These are phyloP conservation scores for Thelonectria olida DNA, from an alignment of 2,329 filamentous ascomycete genomes.

Conservation along the genomic window DNA sequence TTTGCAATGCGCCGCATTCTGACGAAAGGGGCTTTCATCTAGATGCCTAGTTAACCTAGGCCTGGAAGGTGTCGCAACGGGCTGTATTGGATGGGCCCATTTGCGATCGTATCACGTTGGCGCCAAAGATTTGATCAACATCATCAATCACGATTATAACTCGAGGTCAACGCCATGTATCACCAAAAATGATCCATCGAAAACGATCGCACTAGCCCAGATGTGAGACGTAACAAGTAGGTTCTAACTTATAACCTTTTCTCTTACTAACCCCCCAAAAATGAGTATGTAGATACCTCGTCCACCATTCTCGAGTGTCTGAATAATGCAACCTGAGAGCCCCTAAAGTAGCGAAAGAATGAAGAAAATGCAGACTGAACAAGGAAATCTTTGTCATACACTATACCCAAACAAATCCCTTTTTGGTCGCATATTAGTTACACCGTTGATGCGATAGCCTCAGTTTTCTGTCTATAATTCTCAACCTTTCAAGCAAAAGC, in stretches of 20 bases:
- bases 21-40: no score
- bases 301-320: slow-evolving; percentile 32
- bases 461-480: slow-evolving; percentile 47
- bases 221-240: neutral
- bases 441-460: slow-evolving; percentile 44
- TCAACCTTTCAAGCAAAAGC: slow-evolving; percentile 45
- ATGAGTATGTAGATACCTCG: slow-evolving; percentile 20
- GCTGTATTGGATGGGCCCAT: no score
- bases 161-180: neutral
- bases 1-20: no score
- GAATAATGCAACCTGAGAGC: slow-evolving; percentile 27
- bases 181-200: neutral
- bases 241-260: slow-evolving; percentile 11
- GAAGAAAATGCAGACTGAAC: slow-evolving; percentile 33
- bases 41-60: no score
- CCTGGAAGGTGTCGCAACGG: no score
- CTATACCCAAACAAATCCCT: slow-evolving; percentile 45
- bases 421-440: slow-evolving; percentile 50
- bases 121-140: no score
- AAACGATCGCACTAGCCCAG: neutral
- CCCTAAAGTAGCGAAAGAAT: slow-evolving; percentile 32
- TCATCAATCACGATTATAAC: neutral
- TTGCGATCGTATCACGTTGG: no score
- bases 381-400: slow-evolving; percentile 46
- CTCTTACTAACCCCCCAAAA: slow-evolving; percentile 12